phyloP scores from a whole-genome alignment of 2,329 filamentous ascomycete species.

The Trichoderma sp. region DNA sequence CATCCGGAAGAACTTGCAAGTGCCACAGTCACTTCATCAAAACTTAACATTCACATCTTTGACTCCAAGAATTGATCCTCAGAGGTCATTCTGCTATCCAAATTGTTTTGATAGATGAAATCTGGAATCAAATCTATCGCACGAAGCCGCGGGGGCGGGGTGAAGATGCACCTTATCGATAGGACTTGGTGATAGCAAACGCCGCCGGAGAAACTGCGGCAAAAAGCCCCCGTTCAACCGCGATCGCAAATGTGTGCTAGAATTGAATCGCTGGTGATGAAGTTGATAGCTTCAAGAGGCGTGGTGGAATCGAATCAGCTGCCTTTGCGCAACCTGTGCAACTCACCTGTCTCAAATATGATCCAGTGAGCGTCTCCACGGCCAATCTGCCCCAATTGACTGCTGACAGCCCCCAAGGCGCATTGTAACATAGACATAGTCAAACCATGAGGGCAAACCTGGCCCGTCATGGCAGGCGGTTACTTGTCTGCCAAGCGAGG shows the following conservation, averaged over 20 bases:
- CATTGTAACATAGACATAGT: constrained; percentile 36
- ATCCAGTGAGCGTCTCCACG: constrained; percentile 5
- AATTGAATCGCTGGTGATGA: neutral
- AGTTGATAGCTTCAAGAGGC: constrained; percentile 6
- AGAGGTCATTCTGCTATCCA: neutral
- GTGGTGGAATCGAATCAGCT: constrained; percentile 14
- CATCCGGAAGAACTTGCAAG: neutral
- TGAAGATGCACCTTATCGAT: neutral
- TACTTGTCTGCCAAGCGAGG: constrained; percentile 43
- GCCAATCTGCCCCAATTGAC: constrained; percentile 15
- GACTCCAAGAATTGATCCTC: neutral
- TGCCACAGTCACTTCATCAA: neutral
- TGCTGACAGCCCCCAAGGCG: constrained; percentile 20
- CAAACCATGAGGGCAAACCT: constrained; percentile 51
- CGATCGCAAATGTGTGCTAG: neutral
- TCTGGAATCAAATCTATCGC: no score
- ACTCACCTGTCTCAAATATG: constrained; percentile 24
- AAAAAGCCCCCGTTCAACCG: constrained; percentile 8
- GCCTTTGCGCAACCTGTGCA: constrained; percentile 14
- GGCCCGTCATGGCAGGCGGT: constrained; percentile 50
- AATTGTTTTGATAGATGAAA: neutral
- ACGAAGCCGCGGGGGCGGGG: neutral
- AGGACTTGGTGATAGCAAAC: neutral
- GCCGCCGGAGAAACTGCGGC: constrained; percentile 22
- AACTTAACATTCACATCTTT: neutral